Conservation (phyloP, 192 early-diverging fungal species). For the Mortierella alpina region DNA sequence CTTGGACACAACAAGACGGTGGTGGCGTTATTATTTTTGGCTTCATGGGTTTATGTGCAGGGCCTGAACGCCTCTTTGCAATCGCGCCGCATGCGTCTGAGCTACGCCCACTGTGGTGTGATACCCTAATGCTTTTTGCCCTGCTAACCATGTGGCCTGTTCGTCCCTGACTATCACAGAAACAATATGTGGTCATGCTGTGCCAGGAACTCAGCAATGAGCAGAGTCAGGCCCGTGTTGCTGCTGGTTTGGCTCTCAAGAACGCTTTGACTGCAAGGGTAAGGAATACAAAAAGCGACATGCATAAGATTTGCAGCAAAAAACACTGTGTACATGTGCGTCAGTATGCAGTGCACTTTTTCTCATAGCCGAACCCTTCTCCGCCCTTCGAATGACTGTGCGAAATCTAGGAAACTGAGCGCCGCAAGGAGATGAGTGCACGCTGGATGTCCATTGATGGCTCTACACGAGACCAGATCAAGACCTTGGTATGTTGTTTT, state of each 20-base stretch:
- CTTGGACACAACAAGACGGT: too few species aligned
- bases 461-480: conserved; percentile 71
- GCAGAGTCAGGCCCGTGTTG: conserved; percentile 69
- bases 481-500: conserved; percentile 62
- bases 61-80: too few species aligned
- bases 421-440: conserved; percentile 67
- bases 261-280: conserved; percentile 92
- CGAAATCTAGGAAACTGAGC: conserved; percentile 56
- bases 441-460: conserved; percentile 76
- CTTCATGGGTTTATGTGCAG: too few species aligned
- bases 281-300: conserved; percentile 11
- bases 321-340: background rate
- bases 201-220: conserved; percentile 89
- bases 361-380: background rate
- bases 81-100: too few species aligned
- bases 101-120: too few species aligned
- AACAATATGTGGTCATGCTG: conserved; percentile 74
- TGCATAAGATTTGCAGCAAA: background rate
- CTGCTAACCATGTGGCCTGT: too few species aligned
- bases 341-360: background rate
- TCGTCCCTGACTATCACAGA: conserved; percentile 50
- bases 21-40: too few species aligned
- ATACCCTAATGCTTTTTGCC: too few species aligned
- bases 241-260: conserved; percentile 94
- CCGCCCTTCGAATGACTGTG: too few species aligned